Base-by-base conservation (phyloP, 73 alveolate species). In the Tetrahymena malaccensis region DNA sequence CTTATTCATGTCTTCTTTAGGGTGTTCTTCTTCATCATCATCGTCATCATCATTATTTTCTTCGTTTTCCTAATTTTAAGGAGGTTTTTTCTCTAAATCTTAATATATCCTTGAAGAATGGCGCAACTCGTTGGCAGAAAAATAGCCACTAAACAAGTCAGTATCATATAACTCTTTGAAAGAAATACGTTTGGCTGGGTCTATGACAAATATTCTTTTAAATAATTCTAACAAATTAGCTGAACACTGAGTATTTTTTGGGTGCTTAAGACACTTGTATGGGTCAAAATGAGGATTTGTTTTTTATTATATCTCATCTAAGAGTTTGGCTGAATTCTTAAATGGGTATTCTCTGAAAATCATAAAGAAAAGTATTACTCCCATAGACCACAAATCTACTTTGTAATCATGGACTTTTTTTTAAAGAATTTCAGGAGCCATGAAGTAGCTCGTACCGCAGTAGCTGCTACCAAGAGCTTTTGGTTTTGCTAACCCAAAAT, bases 401-500 rank as follows among this genome's bases (percentile, higher is more conserved):
- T 97, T 97, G 85, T 93, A 96, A 35, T 95, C 98, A 97, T 98
- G 97, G 57, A 95, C 95, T 43, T 94, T n/a, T 55, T 95, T 97
- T 70, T 83, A 85, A 11, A 97, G 98, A 0, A 97, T 97, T 98
- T 98, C 99, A 50, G 99, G 99, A 27, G 99, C 99, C 99, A 98
- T 98, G 97, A 98, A 98, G 57, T 98, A 96, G 85, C 98, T 94
- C 43, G 99, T 98, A 1, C 99, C 99, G 33, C 97, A 97, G 37
- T 70, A 70, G 37, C 89, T 70, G 25, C 89, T 70, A 70, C 89
- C 89, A 0, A 70, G 17, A 2, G 89, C 89, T 33, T 70, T 70
- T n/a, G 89, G 89, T 70, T 70, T 70, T 70, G 89, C 89, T 70
- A 70, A 70, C 11, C 89, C 89, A 31, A 70, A 70, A 70, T 70